Evolutionary conservation across 2,329 filamentous ascomycete genomes (phyloP).

Genomic region (Verticillium isaacii): DNA sequence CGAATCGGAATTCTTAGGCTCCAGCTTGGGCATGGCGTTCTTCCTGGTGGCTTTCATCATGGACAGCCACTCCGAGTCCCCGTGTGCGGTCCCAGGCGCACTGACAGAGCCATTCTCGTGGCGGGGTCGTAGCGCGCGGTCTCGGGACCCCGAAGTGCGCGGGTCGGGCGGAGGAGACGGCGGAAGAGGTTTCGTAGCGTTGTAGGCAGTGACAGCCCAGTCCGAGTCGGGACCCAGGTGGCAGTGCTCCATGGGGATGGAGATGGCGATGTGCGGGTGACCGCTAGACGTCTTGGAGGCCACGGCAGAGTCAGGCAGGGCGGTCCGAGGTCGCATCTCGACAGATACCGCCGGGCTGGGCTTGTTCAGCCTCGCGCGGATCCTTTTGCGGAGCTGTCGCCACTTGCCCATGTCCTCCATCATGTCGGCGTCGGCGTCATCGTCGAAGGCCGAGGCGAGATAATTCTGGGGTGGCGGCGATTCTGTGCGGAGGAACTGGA

Average conservation of each 20-base stretch:
- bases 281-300: constrained; percentile 48
- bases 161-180: constrained; percentile 8
- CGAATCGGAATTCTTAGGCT: constrained; percentile 5
- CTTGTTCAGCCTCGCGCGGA: constrained; percentile 14
- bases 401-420: constrained; percentile 30
- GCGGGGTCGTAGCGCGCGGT: constrained; percentile 7
- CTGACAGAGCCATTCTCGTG: constrained; percentile 16
- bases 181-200: constrained; percentile 16
- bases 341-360: constrained; percentile 16
- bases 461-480: constrained; percentile 7
- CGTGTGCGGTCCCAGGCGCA: constrained; percentile 28
- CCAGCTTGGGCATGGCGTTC: constrained; percentile 17
- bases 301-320: constrained; percentile 51
- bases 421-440: constrained; percentile 17
- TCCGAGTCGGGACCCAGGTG: constrained; percentile 28
- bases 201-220: constrained; percentile 12
- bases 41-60: constrained; percentile 19
- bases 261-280: constrained; percentile 56
- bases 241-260: constrained; percentile 49
- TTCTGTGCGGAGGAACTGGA: constrained; percentile 10
- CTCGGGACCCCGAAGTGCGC: constrained; percentile 5
- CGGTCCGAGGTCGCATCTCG: constrained; percentile 18
- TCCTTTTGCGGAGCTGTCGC: constrained; percentile 33
- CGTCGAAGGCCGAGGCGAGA: constrained; percentile 17
- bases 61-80: constrained; percentile 26